Percentiles rank a stretch among this genome's conserved stretches.
phyloP scores from a whole-genome alignment of 192 early-diverging fungal species.

The Coemansia erecta region DNA sequence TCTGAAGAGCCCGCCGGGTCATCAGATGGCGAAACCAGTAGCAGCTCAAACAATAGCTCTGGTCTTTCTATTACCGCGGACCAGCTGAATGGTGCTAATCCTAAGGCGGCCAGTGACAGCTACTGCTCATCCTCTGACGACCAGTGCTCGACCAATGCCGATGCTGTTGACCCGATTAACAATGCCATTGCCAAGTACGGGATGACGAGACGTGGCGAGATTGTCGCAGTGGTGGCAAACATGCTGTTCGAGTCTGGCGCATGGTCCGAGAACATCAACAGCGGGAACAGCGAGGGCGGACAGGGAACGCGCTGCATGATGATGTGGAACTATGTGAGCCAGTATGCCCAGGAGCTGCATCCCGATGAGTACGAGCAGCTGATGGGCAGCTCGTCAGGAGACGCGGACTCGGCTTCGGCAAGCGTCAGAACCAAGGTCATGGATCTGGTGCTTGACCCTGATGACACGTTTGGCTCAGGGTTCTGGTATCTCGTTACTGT shows the following conservation, averaged over 20 bases:
- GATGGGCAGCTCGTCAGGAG: slow-evolving; percentile 1
- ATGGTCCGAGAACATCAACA: slow-evolving; percentile 39
- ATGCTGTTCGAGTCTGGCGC: slow-evolving; percentile 34
- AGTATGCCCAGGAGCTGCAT: slow-evolving; percentile 28
- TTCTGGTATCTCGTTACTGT: slow-evolving; percentile 32
- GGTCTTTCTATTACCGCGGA: background rate
- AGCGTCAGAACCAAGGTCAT: slow-evolving; percentile 9
- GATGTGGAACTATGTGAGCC: slow-evolving; percentile 20
- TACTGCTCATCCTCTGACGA: slow-evolving; percentile 3
- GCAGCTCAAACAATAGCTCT: too few relatives aligned
- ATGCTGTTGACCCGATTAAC: slow-evolving; percentile 23
- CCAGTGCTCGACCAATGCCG: slow-evolving; percentile 22
- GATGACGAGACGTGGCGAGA: slow-evolving; percentile 25
- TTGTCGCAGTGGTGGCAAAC: slow-evolving; percentile 27
- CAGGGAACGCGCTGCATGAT: slow-evolving; percentile 42
- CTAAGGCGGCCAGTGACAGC: background rate
- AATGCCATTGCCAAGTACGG: slow-evolving; percentile 21
- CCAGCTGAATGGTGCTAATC: background rate
- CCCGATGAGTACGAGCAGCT: slow-evolving; percentile 11
- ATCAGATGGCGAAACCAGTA: too few relatives aligned
- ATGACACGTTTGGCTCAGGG: slow-evolving; percentile 33
- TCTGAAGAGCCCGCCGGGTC: background rate
- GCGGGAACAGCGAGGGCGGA: slow-evolving; percentile 7
- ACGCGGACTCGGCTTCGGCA: slow-evolving; percentile 1
- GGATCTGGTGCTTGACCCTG: slow-evolving; percentile 23